Evolutionary conservation across 176 grass and related monocot genomes (phyloP).

Genomic region (Cenchrus americanus): DNA sequence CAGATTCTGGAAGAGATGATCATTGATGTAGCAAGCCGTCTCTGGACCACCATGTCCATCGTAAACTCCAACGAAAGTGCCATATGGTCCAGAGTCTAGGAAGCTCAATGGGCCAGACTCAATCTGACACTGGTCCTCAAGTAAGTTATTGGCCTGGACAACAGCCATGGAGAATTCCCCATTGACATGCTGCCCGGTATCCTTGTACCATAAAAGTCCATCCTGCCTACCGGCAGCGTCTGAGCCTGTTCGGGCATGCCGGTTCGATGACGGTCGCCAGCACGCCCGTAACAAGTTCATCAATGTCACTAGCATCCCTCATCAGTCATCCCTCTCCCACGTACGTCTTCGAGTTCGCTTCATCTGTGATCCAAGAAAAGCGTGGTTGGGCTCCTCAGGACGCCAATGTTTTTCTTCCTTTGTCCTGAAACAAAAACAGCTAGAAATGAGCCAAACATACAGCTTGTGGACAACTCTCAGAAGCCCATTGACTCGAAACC

Average conservation of each 20-base stretch:
- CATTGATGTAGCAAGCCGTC: conserved; percentile 84
- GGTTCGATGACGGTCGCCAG: conserved; percentile 72
- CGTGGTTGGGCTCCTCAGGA: conserved; percentile 9
- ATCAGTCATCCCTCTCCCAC: conserved; percentile 54
- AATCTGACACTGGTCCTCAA: conserved; percentile 91
- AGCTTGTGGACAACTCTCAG: background rate
- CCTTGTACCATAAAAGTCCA: conserved; percentile 97
- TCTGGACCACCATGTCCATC: conserved; percentile 97
- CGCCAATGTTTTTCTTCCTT: background rate
- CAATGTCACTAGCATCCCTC: conserved; percentile 83
- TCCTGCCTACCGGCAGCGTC: conserved; percentile 65
- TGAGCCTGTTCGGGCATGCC: conserved; percentile 58
- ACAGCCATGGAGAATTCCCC: conserved; percentile 98
- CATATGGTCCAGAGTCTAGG: conserved; percentile 71
- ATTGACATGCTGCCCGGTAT: conserved; percentile 73
- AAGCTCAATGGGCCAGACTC: conserved; percentile 76
- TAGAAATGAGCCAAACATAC: conserved; percentile 18
- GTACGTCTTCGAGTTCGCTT: conserved; percentile 46
- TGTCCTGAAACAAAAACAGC: conserved; percentile 38
- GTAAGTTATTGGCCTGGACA: conserved; percentile 87
- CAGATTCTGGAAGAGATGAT: conserved; percentile 81
- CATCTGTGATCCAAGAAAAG: conserved; percentile 33
- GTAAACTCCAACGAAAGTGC: conserved; percentile 90
- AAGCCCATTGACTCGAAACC: background rate
- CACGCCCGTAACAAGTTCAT: conserved; percentile 90